Evolutionary conservation across 345 rosid genomes (phyloP), one percentile per base, ranked within the genome.

Genomic region (Excoecaria cochinchinensis): DNA sequence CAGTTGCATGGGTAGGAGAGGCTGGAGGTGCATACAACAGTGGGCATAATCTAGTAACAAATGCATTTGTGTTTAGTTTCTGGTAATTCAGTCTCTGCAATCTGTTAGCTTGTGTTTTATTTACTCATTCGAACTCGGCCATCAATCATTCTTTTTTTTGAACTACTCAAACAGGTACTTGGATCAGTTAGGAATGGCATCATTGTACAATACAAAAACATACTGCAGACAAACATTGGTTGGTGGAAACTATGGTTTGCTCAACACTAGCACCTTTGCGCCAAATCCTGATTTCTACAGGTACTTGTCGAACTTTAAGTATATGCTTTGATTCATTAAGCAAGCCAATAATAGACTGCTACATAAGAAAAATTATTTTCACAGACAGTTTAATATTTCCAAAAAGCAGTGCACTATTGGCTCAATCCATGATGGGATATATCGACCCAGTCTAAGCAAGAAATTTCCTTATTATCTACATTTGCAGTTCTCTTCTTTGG

Each of bases 1-100:
- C 91, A 12, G 90, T 87, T 40, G 87, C 91, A 51, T 86, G 93
- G 91, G 87, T 89, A 55, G 87, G 91, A 15, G 91, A 89, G 80
- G 89, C 91, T 2, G 91, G 93, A 31, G 91, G 90, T 15, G 93
- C 89, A 31, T 86, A 74, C 67, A 89, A 84, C 75, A 88, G 93
- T 0, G 93, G 90, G 75, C 86, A 10, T 56, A 76, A 85, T 78
- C 87, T 76, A 19, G 90, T 88, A 71, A 81, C 88, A 17, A 78
- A 88, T 62, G 70, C 94, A 24, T 88, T 86, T 74, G 88, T 85
- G 17, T 81, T 82, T 68, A 83, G 89, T 61, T 90, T 90, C 88
- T 90, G 94, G 94, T 85, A 81, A 71, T 8, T 39, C 22, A 17
- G 46, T 3, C 46, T 6, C 53, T 25, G 19, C 22, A 7, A n/a